A percentile compares a stretch with the other conserved stretches of the same genome.
Conservation (phyloP, 139 green algal genomes). For the Micractinium conductrix region DNA sequence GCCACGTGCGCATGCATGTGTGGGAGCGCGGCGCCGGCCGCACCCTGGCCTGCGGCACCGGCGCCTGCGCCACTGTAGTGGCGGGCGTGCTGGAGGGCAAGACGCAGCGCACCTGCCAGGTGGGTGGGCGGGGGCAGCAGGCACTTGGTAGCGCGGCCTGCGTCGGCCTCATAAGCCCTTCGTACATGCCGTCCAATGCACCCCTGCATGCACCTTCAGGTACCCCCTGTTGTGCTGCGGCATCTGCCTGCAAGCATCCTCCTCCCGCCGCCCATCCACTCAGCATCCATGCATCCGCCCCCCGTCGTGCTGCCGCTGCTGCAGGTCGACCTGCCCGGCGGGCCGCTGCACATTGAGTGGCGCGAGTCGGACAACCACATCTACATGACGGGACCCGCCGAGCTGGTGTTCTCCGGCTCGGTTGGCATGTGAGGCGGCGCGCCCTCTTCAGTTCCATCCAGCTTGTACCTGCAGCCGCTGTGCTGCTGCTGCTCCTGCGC, state of each 20-base stretch:
- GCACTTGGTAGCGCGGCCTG: too few species aligned
- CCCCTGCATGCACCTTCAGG: too few species aligned
- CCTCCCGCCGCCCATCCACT: not conserved
- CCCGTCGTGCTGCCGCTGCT: not conserved
- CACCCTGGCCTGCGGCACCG: slow-evolving; percentile 97
- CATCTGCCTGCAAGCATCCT: not conserved
- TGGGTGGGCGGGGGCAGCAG: not conserved
- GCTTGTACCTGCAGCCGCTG: too few species aligned
- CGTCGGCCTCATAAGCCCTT: too few species aligned
- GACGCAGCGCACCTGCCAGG: slow-evolving; percentile 75
- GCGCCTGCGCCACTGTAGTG: slow-evolving; percentile 97
- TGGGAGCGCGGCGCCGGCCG: slow-evolving; percentile 97
- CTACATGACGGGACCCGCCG: slow-evolving; percentile 98
- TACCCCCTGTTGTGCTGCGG: not conserved
- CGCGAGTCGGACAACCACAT: slow-evolving; percentile 86
- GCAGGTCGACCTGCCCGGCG: slow-evolving; percentile 94
- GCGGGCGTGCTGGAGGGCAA: slow-evolving; percentile 94
- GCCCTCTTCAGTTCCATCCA: too few species aligned
- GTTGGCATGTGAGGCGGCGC: not conserved
- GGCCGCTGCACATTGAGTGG: slow-evolving; percentile 97
- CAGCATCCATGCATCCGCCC: too few species aligned
- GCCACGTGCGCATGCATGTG: slow-evolving; percentile 91
- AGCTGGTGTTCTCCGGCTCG: slow-evolving; percentile 85
- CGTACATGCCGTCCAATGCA: too few species aligned
- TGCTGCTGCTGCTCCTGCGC: too few species aligned